phyloP scores from a whole-genome alignment of 139 green algal species.

The Chlamydomonas incerta region DNA sequence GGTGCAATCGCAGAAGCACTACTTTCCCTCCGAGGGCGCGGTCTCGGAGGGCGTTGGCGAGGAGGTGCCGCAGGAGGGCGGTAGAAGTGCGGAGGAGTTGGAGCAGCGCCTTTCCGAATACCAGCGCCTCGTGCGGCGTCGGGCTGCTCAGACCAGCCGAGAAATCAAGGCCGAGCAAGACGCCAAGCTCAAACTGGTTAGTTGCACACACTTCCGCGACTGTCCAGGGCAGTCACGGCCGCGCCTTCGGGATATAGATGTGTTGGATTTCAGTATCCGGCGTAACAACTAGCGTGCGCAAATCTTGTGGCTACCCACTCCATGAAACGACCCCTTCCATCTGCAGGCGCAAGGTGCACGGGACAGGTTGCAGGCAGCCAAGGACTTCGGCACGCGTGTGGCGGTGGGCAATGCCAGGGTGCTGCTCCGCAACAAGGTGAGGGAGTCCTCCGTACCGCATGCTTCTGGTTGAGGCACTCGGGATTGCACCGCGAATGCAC shows the following conservation, averaged over 20 bases:
- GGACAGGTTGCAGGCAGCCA: neutral
- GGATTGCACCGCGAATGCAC: no score
- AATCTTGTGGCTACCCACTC: no score
- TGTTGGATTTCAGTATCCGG: no score
- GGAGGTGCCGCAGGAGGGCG: neutral
- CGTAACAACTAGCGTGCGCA: no score
- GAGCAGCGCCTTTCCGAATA: neutral
- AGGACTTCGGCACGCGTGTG: neutral
- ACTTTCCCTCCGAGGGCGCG: conserved; percentile 22
- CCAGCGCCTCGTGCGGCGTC: neutral
- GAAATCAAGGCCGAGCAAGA: conserved; percentile 1
- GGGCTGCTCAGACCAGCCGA: neutral
- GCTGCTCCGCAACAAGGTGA: neutral
- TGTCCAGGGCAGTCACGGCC: no score
- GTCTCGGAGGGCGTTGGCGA: conserved; percentile 16
- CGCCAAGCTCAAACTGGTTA: conserved; percentile 19
- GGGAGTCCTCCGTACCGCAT: no score
- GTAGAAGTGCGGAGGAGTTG: neutral
- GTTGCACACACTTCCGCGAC: no score
- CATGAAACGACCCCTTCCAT: no score
- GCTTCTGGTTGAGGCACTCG: no score
- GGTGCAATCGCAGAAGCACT: conserved; percentile 10
- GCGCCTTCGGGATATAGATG: no score
- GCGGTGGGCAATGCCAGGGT: neutral
- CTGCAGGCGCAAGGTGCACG: neutral